These are phyloP conservation scores for Mucor circinelloides DNA, from an alignment of 371 early-diverging fungal species.

Conservation along the genomic window DNA sequence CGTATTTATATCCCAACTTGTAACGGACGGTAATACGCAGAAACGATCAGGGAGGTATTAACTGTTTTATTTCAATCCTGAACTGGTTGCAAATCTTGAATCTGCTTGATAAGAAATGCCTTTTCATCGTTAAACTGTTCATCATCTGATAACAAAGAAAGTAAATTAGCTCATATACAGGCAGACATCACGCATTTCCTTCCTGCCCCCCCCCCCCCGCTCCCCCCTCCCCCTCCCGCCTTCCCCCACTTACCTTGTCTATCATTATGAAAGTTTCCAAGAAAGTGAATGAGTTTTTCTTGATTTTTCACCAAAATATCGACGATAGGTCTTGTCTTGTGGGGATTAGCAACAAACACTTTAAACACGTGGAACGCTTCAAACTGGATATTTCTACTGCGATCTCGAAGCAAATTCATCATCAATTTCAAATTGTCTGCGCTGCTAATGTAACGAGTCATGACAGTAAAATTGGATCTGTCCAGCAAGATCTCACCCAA, in stretches of 20 bases:
- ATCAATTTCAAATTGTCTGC: constrained; percentile 94
- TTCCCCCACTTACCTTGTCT: constrained; percentile 71
- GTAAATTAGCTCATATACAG: not conserved
- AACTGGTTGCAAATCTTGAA: constrained; percentile 61
- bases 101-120: constrained; percentile 92
- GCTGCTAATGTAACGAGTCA: constrained; percentile 93
- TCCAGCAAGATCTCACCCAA: constrained; percentile 97
- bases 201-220: no score
- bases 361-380: constrained; percentile 99
- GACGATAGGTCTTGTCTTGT: constrained; percentile 89
- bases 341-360: constrained; percentile 98
- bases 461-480: constrained; percentile 91
- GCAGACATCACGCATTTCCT: not conserved
- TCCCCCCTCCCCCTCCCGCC: no score
- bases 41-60: not conserved
- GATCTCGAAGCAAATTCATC: constrained; percentile 95
- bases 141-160: constrained; percentile 67
- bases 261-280: constrained; percentile 92
- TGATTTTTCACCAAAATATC: constrained; percentile 93
- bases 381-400: constrained; percentile 96
- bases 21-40: not conserved
- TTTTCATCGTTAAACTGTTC: constrained; percentile 99
- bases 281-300: constrained; percentile 86
- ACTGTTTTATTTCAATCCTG: constrained; percentile 33
- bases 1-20: not conserved